Base-by-base conservation (phyloP, 2,329 filamentous ascomycete genomes). In the Alternaria ethzedia region DNA sequence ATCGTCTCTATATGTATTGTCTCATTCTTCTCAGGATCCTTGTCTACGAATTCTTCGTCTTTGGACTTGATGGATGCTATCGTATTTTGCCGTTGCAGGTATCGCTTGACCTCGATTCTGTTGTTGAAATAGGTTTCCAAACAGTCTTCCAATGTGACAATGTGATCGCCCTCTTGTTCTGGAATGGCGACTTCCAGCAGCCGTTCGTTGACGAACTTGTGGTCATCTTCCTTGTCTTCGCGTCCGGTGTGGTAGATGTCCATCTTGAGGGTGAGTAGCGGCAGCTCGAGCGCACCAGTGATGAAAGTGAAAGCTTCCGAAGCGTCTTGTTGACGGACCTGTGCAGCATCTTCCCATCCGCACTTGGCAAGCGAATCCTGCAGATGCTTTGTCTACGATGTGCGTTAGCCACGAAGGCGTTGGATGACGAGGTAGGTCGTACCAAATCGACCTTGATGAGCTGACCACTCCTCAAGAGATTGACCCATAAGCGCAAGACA, bases 231-330 rank as follows among this genome's bases (percentile, higher is more conserved):
- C 54, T 91, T 90, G 65, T 91, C 88, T 72, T 92, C 91, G 74
- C 92, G 93, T 13, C 95, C 96, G 23, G 93, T 92, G 75, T 97
- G 96, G 71, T 95, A 97, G 13, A 98, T 89, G 76, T 98, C 94
- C 83, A 97, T 95, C 77, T 97, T 96, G 41, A 98, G 82, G 0
- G 94, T 94, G 25, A 98, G 86, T 2, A 98, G 85, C 7, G 96
- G 96, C 15, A 98, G 81, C 71, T 97, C 90, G 20, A 99, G 86
- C 21, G 91, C 93, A 69, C 94, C 94, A 0, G 95, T 97, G 67
- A 99, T 94, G 78, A 97, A 97, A 0, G 90, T 92, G 77, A 98
- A 98, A 1, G 94, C 94, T 80, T 99, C 96, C 0, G 96, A 97
- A 0, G 93, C 93, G 79, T 99, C 96, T 80, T 99, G 96, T 76